phyloP scores from a whole-genome alignment of 163 green algal species.

The Picocystis sp. region DNA sequence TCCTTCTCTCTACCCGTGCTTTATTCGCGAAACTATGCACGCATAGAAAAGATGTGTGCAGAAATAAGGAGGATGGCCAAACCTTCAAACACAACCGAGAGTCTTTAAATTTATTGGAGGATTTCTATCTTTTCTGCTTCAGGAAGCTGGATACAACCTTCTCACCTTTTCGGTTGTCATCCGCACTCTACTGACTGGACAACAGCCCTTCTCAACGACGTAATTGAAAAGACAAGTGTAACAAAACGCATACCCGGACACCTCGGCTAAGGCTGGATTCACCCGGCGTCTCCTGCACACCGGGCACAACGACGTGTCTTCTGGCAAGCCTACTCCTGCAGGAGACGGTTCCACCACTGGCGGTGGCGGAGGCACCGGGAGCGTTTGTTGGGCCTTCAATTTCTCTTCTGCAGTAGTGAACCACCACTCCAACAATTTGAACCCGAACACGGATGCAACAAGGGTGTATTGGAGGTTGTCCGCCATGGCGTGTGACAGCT shows the following conservation, averaged over 20 bases:
- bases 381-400: conserved; percentile 22
- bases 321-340: conserved; percentile 44
- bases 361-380: conserved; percentile 51
- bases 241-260: conserved; percentile 77
- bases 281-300: conserved; percentile 48
- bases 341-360: conserved; percentile 28
- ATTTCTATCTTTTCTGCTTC: too few species aligned
- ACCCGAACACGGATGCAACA: conserved; percentile 69
- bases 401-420: conserved; percentile 67
- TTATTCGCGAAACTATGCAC: too few species aligned
- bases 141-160: conserved; percentile 37
- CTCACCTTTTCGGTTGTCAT: conserved; percentile 53
- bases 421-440: conserved; percentile 95
- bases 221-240: conserved; percentile 68
- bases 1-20: too few species aligned
- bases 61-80: too few species aligned
- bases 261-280: conserved; percentile 57
- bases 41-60: too few species aligned
- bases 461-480: conserved; percentile 54
- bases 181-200: conserved; percentile 58
- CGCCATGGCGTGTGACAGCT: conserved; percentile 2
- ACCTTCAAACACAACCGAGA: too few species aligned
- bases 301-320: conserved; percentile 47
- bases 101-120: too few species aligned
- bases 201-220: conserved; percentile 39